phyloP scores from a whole-genome alignment of 306 rosid genomes.

The Biancaea sappan region DNA sequence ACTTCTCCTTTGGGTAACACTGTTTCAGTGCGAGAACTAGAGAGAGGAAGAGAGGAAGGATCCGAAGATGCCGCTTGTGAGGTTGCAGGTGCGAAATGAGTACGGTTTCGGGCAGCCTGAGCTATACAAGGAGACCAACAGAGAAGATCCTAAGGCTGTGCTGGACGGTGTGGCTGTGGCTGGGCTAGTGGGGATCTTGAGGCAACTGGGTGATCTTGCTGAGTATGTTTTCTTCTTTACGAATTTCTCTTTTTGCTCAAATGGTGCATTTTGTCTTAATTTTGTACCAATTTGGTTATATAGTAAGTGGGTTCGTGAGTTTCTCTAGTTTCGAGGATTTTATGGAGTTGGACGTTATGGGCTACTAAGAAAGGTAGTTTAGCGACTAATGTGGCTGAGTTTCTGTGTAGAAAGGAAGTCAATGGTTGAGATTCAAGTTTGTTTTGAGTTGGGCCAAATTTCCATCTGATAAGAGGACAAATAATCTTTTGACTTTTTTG shows the following conservation, averaged over 20 bases:
- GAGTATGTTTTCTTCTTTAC: conserved; percentile 65
- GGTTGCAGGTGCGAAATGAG: conserved; percentile 81
- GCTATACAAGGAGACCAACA: conserved; percentile 57
- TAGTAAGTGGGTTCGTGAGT: conserved; percentile 32
- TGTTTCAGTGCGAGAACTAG: conserved; percentile 4
- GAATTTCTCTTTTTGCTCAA: neutral
- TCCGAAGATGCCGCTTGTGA: conserved; percentile 75
- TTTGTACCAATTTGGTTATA: conserved; percentile 5
- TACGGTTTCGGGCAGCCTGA: conserved; percentile 69
- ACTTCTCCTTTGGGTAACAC: conserved; percentile 11
- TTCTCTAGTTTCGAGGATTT: conserved; percentile 30
- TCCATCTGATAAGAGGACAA: conserved; percentile 1
- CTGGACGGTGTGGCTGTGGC: conserved; percentile 86
- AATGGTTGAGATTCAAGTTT: conserved; percentile 26
- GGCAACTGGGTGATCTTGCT: conserved; percentile 97
- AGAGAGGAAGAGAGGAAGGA: neutral
- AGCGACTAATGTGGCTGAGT: conserved; percentile 17
- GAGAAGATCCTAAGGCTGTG: conserved; percentile 94
- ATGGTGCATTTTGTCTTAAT: conserved; percentile 2
- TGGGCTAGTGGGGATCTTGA: conserved; percentile 98
- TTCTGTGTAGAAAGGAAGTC: conserved; percentile 3
- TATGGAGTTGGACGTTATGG: conserved; percentile 29
- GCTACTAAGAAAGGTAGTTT: conserved; percentile 18
- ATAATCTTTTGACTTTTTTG: conserved; percentile 39
- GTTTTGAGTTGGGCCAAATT: conserved; percentile 36